A percentile compares a stretch with the other conserved stretches of the same genome.
Evolutionary conservation across 805 yeast species (phyloP).

Genomic region (Nakazawaea laoshanensis): DNA sequence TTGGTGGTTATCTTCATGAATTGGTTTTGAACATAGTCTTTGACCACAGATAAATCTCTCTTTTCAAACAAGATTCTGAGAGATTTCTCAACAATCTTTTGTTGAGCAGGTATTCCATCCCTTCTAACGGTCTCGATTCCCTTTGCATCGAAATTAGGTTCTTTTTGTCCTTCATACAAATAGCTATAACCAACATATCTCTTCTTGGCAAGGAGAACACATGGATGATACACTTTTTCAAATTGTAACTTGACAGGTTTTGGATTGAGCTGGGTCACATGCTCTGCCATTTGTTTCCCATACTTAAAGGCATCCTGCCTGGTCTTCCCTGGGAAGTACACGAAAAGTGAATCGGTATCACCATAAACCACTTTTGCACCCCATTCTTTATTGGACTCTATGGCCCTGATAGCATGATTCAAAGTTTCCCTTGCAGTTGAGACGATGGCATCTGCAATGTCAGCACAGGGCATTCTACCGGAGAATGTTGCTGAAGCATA

Average conservation of each 20-base stretch:
- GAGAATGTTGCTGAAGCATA: slow-evolving; percentile 91
- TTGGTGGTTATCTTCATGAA: slow-evolving; percentile 60
- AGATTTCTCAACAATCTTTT: slow-evolving; percentile 65
- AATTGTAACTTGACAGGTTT: slow-evolving; percentile 77
- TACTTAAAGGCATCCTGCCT: slow-evolving; percentile 67
- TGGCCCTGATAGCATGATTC: slow-evolving; percentile 56
- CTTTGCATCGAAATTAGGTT: slow-evolving; percentile 83
- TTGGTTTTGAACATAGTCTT: slow-evolving; percentile 53
- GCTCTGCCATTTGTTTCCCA: slow-evolving; percentile 62
- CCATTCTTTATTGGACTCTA: slow-evolving; percentile 54
- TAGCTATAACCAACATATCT: slow-evolving; percentile 84
- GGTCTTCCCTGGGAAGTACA: slow-evolving; percentile 78
- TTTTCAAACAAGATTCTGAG: slow-evolving; percentile 66
- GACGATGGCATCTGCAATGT: slow-evolving; percentile 91
- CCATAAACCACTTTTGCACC: slow-evolving; percentile 95
- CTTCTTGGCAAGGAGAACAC: slow-evolving; percentile 76
- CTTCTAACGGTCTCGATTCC: slow-evolving; percentile 93
- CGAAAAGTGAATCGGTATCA: slow-evolving; percentile 91
- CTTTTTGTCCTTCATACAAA: slow-evolving; percentile 44
- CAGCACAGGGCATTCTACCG: slow-evolving; percentile 96
- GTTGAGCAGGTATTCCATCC: slow-evolving; percentile 93
- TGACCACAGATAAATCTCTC: slow-evolving; percentile 61
- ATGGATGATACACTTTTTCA: slow-evolving; percentile 89
- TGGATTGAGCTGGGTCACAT: slow-evolving; percentile 61
- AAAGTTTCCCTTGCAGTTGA: slow-evolving; percentile 84